A percentile compares a stretch with the other conserved stretches of the same genome.
Evolutionary conservation across 1,284 basidiomycete species (phyloP).

Genomic region (Afroboletus lepidellus): DNA sequence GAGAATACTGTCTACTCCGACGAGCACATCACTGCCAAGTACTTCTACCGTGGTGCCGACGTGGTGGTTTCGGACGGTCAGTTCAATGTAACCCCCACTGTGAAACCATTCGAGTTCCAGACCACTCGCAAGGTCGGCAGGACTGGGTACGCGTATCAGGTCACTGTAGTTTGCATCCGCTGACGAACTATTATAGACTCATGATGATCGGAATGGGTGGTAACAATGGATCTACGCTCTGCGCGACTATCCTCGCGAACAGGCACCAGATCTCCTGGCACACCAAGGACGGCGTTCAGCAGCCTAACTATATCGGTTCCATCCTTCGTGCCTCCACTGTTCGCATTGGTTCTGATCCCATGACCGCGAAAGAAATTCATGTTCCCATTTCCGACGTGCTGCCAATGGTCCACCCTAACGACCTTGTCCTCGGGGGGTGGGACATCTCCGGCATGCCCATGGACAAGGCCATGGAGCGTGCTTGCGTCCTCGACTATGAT

Average conservation of each 20-base stretch:
- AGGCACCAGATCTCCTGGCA: conserved; percentile 93
- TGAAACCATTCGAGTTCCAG: conserved; percentile 86
- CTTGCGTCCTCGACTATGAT: conserved; percentile 95
- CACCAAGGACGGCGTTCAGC: conserved; percentile 90
- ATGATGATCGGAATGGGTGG: conserved; percentile 98
- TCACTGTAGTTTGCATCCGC: conserved; percentile 9
- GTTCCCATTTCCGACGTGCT: conserved; percentile 93
- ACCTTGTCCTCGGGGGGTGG: conserved; percentile 97
- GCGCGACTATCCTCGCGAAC: conserved; percentile 96
- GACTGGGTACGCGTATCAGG: conserved; percentile 73
- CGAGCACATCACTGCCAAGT: conserved; percentile 82
- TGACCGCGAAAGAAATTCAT: conserved; percentile 87
- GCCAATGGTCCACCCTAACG: conserved; percentile 98
- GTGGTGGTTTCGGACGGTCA: conserved; percentile 71
- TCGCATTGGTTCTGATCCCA: conserved; percentile 83
- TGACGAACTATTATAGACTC: conserved; percentile 51
- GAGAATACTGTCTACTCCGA: conserved; percentile 81
- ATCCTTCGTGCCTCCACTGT: conserved; percentile 94
- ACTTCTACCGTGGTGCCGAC: conserved; percentile 78
- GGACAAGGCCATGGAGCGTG: conserved; percentile 92
- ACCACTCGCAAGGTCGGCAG: conserved; percentile 86
- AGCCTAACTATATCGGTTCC: conserved; percentile 96
- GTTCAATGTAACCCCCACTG: conserved; percentile 76
- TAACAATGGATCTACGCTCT: conserved; percentile 96
- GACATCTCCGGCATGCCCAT: conserved; percentile 87